A percentile compares a stretch with the other conserved stretches of the same genome.
Conservation (phyloP, 768 basidiomycete genomes). For the Termitomyces sp. region DNA sequence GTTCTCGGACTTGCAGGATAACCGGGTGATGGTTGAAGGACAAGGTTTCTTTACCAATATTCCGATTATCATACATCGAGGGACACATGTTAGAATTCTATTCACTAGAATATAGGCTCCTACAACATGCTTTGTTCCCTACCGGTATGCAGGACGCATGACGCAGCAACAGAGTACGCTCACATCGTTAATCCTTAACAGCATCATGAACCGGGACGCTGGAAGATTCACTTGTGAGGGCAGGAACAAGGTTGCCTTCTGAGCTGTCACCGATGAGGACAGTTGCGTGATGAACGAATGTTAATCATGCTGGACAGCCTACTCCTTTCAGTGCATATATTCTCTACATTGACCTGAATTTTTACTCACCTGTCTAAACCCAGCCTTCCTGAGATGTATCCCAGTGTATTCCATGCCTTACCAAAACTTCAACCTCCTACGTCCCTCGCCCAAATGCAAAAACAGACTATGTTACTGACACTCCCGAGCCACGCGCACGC, state of each 20-base stretch:
- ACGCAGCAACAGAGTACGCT: neutral
- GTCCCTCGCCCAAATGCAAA: neutral
- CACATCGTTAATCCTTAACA: neutral
- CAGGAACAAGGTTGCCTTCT: no score
- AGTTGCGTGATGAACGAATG: neutral
- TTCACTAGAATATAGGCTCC: neutral
- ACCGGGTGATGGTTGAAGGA: slow-evolving; percentile 44
- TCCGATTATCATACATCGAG: neutral
- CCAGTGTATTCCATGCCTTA: neutral
- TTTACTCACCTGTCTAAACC: neutral
- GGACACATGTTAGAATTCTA: neutral
- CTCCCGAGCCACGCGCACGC: neutral
- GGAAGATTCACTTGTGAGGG: neutral
- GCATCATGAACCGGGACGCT: neutral
- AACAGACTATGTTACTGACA: neutral
- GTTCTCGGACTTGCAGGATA: slow-evolving; percentile 42
- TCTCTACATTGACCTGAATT: no score
- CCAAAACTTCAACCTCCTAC: neutral
- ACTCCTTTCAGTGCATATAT: neutral
- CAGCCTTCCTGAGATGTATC: neutral
- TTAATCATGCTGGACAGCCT: neutral
- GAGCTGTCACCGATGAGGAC: no score
- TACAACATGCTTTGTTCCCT: neutral
- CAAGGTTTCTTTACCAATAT: neutral
- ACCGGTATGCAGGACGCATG: neutral